These are phyloP conservation scores for Apiotrichum akiyoshidainum DNA, from an alignment of 1,284 basidiomycete species.

Conservation along the genomic window DNA sequence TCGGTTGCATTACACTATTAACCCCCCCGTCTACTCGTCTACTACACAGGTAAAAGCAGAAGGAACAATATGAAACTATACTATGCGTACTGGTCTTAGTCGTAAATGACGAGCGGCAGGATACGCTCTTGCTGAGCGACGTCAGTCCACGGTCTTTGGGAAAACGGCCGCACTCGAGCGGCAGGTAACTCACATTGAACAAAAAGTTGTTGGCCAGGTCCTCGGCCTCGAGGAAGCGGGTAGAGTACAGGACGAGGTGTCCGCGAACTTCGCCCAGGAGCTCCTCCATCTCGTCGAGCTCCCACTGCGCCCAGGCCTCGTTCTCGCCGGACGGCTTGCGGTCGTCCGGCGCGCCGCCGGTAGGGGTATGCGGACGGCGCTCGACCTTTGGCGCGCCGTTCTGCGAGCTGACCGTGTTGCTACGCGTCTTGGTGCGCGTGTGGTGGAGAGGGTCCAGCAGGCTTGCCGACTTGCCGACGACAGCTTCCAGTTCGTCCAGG, in stretches of 20 bases:
- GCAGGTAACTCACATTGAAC: conserved; percentile 59
- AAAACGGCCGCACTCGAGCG: conserved; percentile 6
- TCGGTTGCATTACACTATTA: too few species aligned
- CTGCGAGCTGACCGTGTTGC: neutral
- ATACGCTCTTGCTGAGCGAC: conserved; percentile 59
- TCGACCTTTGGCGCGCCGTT: neutral
- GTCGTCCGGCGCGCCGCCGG: conserved; percentile 3
- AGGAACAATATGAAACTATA: too few species aligned
- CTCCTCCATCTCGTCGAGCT: conserved; percentile 82
- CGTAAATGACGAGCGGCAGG: conserved; percentile 51
- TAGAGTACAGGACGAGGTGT: conserved; percentile 82
- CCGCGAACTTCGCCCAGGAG: conserved; percentile 71
- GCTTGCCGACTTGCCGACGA: neutral
- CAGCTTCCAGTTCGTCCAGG: neutral
- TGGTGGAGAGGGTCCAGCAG: neutral
- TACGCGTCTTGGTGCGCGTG: neutral
- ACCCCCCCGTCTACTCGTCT: too few species aligned
- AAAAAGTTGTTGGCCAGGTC: conserved; percentile 83
- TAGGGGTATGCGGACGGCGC: neutral
- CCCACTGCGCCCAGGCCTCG: conserved; percentile 74
- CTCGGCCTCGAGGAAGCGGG: conserved; percentile 78
- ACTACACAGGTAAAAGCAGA: too few species aligned
- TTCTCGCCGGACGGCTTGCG: conserved; percentile 54
- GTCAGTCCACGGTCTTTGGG: neutral
- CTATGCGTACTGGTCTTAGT: conserved; percentile 24